A percentile compares a stretch with the other conserved stretches of the same genome.
Conservation (phyloP, 2,329 filamentous ascomycete genomes). For the Lachnellula subtilissima region DNA sequence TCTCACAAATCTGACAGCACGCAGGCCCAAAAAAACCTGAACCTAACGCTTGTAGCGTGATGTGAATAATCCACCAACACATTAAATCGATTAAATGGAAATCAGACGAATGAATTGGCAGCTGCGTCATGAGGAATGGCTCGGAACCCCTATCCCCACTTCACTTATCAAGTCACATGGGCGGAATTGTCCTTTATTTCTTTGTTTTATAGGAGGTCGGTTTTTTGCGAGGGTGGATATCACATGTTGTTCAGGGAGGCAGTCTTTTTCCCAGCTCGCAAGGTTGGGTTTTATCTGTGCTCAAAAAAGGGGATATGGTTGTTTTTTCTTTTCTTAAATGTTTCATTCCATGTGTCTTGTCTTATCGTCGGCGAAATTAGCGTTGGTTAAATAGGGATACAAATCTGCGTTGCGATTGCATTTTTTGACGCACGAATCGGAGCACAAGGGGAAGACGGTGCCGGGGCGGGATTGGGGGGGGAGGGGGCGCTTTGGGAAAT, state of each 20-base stretch:
- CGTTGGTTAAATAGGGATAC: conserved; percentile 9
- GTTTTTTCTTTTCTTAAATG: conserved; percentile 2
- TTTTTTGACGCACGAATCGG: background rate
- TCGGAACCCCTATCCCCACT: background rate
- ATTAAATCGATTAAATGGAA: conserved; percentile 5
- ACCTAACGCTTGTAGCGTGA: conserved; percentile 18
- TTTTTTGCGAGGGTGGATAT: conserved; percentile 12
- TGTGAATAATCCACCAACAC: conserved; percentile 16
- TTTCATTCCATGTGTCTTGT: background rate
- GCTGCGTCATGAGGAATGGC: conserved; percentile 10
- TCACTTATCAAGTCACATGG: conserved; percentile 3
- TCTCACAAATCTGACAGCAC: conserved; percentile 3
- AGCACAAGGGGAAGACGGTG: conserved; percentile 2
- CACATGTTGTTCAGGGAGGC: conserved; percentile 33
- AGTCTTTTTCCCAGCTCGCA: conserved; percentile 40
- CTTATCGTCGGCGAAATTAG: conserved; percentile 7
- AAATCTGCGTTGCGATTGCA: conserved; percentile 5
- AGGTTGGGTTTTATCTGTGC: conserved; percentile 25
- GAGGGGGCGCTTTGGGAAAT: background rate
- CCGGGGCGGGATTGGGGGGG: background rate
- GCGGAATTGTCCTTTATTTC: conserved; percentile 8
- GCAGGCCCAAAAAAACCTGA: conserved; percentile 29
- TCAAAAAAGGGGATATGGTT: conserved; percentile 16
- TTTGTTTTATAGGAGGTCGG: conserved; percentile 1
- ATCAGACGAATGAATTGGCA: conserved; percentile 6